These are phyloP conservation scores for Trichoderma koningiopsis DNA, from an alignment of 2,329 filamentous ascomycete species.

Conservation along the genomic window DNA sequence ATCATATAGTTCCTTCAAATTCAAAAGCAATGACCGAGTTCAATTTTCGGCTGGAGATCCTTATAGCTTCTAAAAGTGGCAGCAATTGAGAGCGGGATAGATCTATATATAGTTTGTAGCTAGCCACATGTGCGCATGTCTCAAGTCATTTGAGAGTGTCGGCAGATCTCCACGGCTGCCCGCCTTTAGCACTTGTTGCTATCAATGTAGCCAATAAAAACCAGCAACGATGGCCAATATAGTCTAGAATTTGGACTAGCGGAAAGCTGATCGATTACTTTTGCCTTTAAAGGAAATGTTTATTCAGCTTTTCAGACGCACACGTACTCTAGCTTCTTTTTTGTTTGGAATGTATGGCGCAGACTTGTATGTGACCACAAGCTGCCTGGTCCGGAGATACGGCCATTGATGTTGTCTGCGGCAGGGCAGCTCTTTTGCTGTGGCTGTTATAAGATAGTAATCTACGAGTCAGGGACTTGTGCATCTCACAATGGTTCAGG, in stretches of 20 bases:
- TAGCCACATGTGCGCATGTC: background rate
- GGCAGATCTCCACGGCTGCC: background rate
- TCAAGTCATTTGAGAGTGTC: background rate
- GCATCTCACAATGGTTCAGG: background rate
- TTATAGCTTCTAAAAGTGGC: background rate
- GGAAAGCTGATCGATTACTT: background rate
- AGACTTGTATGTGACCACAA: background rate
- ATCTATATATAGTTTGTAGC: background rate
- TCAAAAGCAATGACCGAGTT: no score
- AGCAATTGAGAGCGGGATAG: background rate
- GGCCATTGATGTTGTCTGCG: background rate
- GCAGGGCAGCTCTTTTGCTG: no score
- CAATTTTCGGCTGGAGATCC: accelerated
- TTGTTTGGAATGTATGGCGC: background rate
- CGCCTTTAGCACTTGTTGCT: background rate
- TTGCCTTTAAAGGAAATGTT: background rate
- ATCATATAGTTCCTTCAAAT: background rate
- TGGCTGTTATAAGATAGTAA: background rate
- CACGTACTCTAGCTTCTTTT: background rate
- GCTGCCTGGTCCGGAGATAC: background rate
- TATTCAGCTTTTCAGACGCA: background rate
- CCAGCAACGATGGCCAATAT: background rate
- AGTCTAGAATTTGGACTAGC: background rate
- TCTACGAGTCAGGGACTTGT: no score
- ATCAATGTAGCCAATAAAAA: background rate